These are phyloP conservation scores for Rostrohypoxylon terebratum DNA, from an alignment of 495 filamentous ascomycete species.

Conservation along the genomic window DNA sequence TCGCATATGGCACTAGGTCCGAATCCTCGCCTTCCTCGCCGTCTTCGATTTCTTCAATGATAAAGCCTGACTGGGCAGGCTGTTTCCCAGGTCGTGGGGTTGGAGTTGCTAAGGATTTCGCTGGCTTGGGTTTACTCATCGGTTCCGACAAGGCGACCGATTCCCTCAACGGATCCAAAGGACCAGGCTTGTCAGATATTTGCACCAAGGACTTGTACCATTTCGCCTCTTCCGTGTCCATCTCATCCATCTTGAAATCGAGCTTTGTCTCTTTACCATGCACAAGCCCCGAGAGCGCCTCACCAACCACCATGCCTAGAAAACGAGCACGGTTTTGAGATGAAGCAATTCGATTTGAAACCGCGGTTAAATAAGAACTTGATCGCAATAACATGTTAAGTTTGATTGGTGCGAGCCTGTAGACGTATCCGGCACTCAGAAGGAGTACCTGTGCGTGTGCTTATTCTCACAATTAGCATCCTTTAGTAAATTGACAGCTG, in stretches of 20 bases:
- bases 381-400: constrained; percentile 75
- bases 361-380: constrained; percentile 74
- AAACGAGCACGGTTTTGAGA: constrained; percentile 80
- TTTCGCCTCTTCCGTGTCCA: constrained; percentile 73
- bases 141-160: constrained; percentile 28
- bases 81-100: constrained; percentile 42
- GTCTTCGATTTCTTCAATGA: constrained; percentile 76
- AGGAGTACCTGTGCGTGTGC: constrained; percentile 85
- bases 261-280: constrained; percentile 79
- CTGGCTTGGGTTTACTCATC: constrained; percentile 21
- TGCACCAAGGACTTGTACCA: constrained; percentile 79
- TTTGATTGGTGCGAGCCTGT: constrained; percentile 68
- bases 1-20: constrained; percentile 83
- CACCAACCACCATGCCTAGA: constrained; percentile 90
- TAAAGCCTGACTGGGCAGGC: constrained; percentile 54
- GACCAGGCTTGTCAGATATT: constrained; percentile 73
- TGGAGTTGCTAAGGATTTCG: constrained; percentile 41
- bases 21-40: constrained; percentile 71
- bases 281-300: constrained; percentile 80
- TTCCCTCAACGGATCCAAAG: constrained; percentile 55
- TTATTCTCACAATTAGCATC: constrained; percentile 53
- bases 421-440: constrained; percentile 78
- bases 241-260: constrained; percentile 87
- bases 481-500: not conserved
- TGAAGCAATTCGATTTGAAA: constrained; percentile 88